Evolutionary conservation across 2,329 filamentous ascomycete species (phyloP).

Genomic region (Phaeomoniella chlamydospora): DNA sequence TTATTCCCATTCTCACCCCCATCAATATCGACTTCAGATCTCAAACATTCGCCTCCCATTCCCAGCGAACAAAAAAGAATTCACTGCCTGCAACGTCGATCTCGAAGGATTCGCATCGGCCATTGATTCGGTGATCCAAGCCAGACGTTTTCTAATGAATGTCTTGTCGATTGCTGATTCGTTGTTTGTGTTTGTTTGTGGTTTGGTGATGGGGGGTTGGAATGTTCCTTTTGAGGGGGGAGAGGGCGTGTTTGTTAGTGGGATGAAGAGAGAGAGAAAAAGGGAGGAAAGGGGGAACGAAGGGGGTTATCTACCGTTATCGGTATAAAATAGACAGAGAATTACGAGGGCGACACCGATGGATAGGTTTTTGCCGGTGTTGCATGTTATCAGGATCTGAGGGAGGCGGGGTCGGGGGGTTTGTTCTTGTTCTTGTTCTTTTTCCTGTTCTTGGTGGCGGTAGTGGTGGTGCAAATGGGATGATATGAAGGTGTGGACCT

Average conservation of each 20-base stretch:
- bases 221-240: slow-evolving; percentile 1
- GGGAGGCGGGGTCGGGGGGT: neutral
- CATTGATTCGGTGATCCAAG: slow-evolving; percentile 67
- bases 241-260: slow-evolving; percentile 1
- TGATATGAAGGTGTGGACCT: slow-evolving; percentile 43
- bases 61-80: slow-evolving; percentile 63
- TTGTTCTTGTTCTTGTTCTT: slow-evolving; percentile 12
- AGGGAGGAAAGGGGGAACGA: too few relatives aligned
- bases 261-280: neutral
- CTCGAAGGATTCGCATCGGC: slow-evolving; percentile 73
- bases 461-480: too few relatives aligned
- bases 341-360: slow-evolving; percentile 64
- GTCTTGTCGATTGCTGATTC: slow-evolving; percentile 48
- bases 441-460: too few relatives aligned
- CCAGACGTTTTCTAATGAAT: slow-evolving; percentile 60
- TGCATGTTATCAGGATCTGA: slow-evolving; percentile 50
- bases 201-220: slow-evolving; percentile 4
- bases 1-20: too few relatives aligned
- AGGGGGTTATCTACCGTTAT: too few relatives aligned
- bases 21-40: too few relatives aligned
- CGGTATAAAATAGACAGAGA: slow-evolving; percentile 57
- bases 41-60: too few relatives aligned
- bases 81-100: slow-evolving; percentile 78
- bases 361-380: slow-evolving; percentile 65
- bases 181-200: too few relatives aligned